phyloP scores from a whole-genome alignment of 208 protist genomes.

The Leishmania braziliensis region DNA sequence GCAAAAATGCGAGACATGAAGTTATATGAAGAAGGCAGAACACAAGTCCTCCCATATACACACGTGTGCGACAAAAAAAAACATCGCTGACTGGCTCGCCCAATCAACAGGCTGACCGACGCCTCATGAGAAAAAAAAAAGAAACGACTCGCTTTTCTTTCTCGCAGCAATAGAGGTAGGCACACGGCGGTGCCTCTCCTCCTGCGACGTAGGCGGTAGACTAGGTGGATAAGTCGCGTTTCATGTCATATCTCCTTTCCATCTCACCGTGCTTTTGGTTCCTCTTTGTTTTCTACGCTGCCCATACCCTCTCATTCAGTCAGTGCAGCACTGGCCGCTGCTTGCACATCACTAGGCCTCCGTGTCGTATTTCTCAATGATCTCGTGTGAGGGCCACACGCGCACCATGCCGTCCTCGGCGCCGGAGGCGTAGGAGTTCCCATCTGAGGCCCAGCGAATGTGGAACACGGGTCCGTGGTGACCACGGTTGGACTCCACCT shows the following conservation, averaged over 20 bases:
- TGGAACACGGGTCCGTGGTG: conserved; percentile 93
- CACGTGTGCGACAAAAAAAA: not conserved
- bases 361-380: conserved; percentile 79
- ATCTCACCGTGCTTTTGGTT: not conserved
- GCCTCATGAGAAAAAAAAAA: not conserved
- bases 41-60: not conserved
- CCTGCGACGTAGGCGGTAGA: not conserved
- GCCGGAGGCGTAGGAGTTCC: conserved; percentile 87
- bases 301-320: not conserved
- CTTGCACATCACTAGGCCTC: conserved; percentile 25
- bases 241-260: not conserved
- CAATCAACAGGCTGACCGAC: not conserved
- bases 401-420: conserved; percentile 93
- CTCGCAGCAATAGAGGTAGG: not conserved
- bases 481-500: conserved; percentile 88
- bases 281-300: not conserved
- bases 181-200: not conserved
- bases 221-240: not conserved
- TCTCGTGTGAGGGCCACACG: conserved; percentile 90
- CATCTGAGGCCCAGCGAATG: conserved; percentile 88
- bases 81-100: not conserved
- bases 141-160: no score
- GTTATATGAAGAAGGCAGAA: not conserved
- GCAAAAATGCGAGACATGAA: not conserved
- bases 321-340: not conserved